Percentiles rank a stretch among this genome's conserved stretches.
These are phyloP conservation scores for Pachysandra terminalis DNA, from an alignment of 164 flowering plant genomes.

Conservation along the genomic window DNA sequence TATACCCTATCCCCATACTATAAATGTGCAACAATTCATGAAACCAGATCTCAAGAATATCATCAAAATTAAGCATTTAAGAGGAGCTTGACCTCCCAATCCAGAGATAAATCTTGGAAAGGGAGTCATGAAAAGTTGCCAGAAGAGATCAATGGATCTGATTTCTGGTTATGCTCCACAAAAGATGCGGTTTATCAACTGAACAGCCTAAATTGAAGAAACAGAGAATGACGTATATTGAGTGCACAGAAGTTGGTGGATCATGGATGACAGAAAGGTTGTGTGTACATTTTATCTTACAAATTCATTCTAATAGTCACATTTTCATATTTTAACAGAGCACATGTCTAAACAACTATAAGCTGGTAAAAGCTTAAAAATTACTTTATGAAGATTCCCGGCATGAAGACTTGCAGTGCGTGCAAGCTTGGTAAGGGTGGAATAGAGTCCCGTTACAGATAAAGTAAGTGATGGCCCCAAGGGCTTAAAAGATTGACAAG, in stretches of 20 bases:
- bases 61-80: too few species aligned
- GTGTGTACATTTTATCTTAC: background rate
- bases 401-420: conserved; percentile 90
- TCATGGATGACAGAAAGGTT: too few species aligned
- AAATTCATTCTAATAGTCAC: background rate
- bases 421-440: conserved; percentile 71
- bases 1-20: background rate
- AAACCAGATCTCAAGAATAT: background rate
- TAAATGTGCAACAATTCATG: background rate
- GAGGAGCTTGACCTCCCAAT: background rate
- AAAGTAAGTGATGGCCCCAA: conserved; percentile 61
- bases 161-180: background rate
- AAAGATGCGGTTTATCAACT: background rate
- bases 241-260: too few species aligned
- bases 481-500: conserved; percentile 57
- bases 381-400: conserved; percentile 87
- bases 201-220: background rate
- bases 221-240: background rate
- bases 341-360: background rate
- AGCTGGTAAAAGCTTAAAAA: background rate
- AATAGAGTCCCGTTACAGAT: conserved; percentile 70
- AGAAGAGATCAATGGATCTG: background rate
- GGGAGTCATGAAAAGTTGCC: too few species aligned
- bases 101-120: background rate
- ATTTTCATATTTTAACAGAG: background rate